Evolutionary conservation across 371 early-diverging fungal species (phyloP), one percentile per base, ranked within the genome.

Genomic region (Cokeromyces recurvatus): DNA sequence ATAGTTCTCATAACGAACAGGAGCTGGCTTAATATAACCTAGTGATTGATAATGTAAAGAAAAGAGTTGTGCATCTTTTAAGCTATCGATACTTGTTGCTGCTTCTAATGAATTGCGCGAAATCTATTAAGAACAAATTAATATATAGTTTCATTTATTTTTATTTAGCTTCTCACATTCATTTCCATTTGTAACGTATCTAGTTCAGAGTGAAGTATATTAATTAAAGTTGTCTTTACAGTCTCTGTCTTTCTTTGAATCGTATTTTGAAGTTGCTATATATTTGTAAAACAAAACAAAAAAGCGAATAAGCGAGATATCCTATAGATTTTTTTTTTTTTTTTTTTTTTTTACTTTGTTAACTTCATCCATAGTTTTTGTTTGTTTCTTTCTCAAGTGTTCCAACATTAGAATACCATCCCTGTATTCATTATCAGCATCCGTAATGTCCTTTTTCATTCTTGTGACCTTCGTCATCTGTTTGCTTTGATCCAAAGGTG

Each of bases 361-460:
- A 4, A 72, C 63, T 25, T 46, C 46, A 2, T 67, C 69, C 2
- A 60, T 62, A 10, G 53, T 46, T 11, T 64, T 58, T 9, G 62
- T 61, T 32, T 78, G 82, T 27, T 67, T 64, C 24, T 68, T 60
- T 38, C 81, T 62, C 32, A 69, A 65, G 7, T 44, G 52, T 43
- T 82, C 82, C 19, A 82, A 47, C 0, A 35, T 34, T 4, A 76
- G 53, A 38, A 82, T 71, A 51, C 77, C 74, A 45, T 64, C 66
- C 47, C 78, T 63, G 48, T 82, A 82, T 38, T 79, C 78, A 29
- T 19, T 66, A 69, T 79, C 82, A 32, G 77, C 72, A 27, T 77
- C 77, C 15, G 65, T 55, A 43, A 82, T 77, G 41, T 82, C 82
- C 17, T 75, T 75, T 42, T 68, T 74, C 48, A 71, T 43, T 57